These are phyloP conservation scores for Yamadazyma ubonensis DNA, from an alignment of 805 yeast genomes.

Conservation along the genomic window DNA sequence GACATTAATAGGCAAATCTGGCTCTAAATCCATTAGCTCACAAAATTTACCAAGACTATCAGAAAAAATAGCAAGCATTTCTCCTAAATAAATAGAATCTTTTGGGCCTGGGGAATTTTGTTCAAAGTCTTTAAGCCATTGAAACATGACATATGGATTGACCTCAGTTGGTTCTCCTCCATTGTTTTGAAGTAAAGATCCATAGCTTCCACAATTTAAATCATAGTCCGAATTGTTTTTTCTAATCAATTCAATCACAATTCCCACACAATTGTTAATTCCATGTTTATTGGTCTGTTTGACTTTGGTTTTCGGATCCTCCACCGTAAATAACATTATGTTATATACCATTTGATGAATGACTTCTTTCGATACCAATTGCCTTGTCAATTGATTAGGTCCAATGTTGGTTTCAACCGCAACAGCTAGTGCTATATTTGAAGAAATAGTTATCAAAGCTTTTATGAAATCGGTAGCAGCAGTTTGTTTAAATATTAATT, in stretches of 20 bases:
- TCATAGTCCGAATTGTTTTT: conserved; percentile 97
- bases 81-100: conserved; percentile 91
- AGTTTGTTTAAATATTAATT: conserved; percentile 59
- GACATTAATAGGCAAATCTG: conserved; percentile 20
- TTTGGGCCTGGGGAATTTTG: conserved; percentile 90
- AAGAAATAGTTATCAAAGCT: conserved; percentile 90
- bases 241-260: conserved; percentile 88
- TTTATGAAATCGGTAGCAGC: conserved; percentile 95
- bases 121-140: conserved; percentile 53
- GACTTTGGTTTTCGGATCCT: conserved; percentile 14
- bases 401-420: conserved; percentile 91
- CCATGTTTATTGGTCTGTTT: conserved; percentile 69
- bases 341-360: conserved; percentile 66
- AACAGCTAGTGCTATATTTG: conserved; percentile 68
- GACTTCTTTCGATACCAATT: conserved; percentile 74
- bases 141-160: conserved; percentile 42
- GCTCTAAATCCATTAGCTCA: conserved; percentile 49
- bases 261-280: conserved; percentile 90
- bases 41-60: conserved; percentile 70
- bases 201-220: conserved; percentile 76
- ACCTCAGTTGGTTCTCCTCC: conserved; percentile 36
- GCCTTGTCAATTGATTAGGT: conserved; percentile 91
- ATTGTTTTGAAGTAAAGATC: conserved; percentile 48
- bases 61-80: conserved; percentile 75
- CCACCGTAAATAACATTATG: conserved; percentile 52